Conservation (phyloP, 1,284 basidiomycete species). For the Leucocoprinus gongylophorus region DNA sequence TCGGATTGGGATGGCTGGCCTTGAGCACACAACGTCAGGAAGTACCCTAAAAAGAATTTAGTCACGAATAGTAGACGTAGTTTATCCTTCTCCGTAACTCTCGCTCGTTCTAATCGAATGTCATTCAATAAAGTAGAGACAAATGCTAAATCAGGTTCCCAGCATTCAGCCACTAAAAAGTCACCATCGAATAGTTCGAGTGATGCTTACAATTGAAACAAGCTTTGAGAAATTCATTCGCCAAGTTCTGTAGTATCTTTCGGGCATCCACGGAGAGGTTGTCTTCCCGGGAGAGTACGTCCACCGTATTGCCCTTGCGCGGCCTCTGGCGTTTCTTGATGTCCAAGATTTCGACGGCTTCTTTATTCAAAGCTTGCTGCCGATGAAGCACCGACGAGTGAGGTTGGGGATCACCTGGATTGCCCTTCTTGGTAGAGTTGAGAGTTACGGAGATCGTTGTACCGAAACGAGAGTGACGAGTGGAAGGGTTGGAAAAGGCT, state of each 20-base stretch:
- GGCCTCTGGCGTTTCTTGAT: slow-evolving; percentile 63
- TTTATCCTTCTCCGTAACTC: slow-evolving; percentile 87
- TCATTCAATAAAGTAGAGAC: slow-evolving; percentile 82
- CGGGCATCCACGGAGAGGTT: slow-evolving; percentile 70
- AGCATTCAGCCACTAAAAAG: slow-evolving; percentile 7
- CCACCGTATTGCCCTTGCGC: slow-evolving; percentile 60
- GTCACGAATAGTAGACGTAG: slow-evolving; percentile 77
- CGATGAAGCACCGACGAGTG: slow-evolving; percentile 59
- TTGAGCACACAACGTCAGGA: slow-evolving; percentile 52
- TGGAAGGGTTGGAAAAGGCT: slow-evolving; percentile 54
- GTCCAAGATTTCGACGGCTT: slow-evolving; percentile 74
- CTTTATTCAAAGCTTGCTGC: slow-evolving; percentile 72
- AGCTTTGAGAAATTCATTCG: slow-evolving; percentile 65
- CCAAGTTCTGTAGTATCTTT: slow-evolving; percentile 58
- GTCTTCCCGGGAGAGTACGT: slow-evolving; percentile 67
- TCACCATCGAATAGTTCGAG: slow-evolving; percentile 10
- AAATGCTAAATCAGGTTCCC: slow-evolving; percentile 51
- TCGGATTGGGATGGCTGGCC: slow-evolving; percentile 28
- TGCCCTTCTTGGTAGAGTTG: slow-evolving; percentile 45
- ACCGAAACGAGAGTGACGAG: slow-evolving; percentile 89
- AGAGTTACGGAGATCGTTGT: slow-evolving; percentile 80
- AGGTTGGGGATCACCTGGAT: slow-evolving; percentile 25
- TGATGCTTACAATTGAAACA: slow-evolving; percentile 78
- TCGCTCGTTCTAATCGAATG: slow-evolving; percentile 83
- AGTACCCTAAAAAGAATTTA: slow-evolving; percentile 88